phyloP scores from a whole-genome alignment of 768 basidiomycete genomes.

The Lactarius sp. region DNA sequence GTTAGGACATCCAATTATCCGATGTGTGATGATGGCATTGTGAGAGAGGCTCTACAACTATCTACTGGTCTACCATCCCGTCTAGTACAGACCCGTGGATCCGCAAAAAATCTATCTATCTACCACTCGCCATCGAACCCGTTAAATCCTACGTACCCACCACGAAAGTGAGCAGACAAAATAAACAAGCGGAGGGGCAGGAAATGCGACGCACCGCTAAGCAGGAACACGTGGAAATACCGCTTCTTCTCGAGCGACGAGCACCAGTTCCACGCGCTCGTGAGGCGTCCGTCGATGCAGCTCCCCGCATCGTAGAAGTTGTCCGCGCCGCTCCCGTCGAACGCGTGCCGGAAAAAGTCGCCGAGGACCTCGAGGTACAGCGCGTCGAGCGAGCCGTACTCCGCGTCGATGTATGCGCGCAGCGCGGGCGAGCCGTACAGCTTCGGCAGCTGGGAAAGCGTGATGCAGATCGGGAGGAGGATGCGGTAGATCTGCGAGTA shows the following conservation, averaged over 20 bases:
- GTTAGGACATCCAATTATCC: background rate
- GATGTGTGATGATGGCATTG: background rate
- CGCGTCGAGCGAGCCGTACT: constrained; percentile 74
- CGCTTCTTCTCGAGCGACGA: constrained; percentile 79
- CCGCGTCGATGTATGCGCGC: constrained; percentile 70
- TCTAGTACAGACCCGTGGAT: background rate
- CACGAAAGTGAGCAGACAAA: constrained; percentile 1
- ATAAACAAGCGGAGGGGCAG: background rate
- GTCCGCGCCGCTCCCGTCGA: constrained; percentile 88
- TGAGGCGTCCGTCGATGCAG: constrained; percentile 77
- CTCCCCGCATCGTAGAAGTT: constrained; percentile 88
- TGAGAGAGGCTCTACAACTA: background rate
- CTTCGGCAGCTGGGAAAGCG: constrained; percentile 65
- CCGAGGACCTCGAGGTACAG: constrained; percentile 64
- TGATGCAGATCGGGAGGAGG: constrained; percentile 80
- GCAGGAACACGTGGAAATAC: constrained; percentile 73
- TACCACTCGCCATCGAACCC: constrained; percentile 87
- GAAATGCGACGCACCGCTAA: constrained; percentile 51
- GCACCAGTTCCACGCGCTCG: constrained; percentile 94
- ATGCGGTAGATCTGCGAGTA: constrained; percentile 92
- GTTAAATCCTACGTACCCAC: constrained; percentile 53
- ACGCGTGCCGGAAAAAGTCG: constrained; percentile 85
- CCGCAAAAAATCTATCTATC: background rate
- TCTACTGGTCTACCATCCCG: background rate
- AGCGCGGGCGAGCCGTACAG: constrained; percentile 65